These are phyloP conservation scores for Protostelium mycophagum DNA, from an alignment of 78 protist genomes.

Conservation along the genomic window DNA sequence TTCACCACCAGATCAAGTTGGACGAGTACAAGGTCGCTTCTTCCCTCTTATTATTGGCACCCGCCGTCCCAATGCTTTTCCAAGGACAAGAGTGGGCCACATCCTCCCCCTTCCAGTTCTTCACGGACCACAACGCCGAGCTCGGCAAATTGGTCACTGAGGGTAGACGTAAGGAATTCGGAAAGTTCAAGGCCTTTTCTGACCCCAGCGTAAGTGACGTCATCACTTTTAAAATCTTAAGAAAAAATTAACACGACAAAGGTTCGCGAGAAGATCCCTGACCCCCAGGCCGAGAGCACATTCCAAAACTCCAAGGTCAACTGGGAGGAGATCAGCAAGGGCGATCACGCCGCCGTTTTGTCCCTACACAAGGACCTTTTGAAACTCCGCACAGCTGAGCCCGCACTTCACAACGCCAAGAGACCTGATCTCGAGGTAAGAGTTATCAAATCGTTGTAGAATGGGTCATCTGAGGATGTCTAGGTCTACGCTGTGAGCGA, in stretches of 20 bases:
- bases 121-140: neutral
- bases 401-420: neutral
- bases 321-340: neutral
- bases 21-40: neutral
- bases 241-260: neutral
- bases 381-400: neutral
- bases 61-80: neutral
- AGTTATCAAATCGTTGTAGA: neutral
- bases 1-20: neutral
- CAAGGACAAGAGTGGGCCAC: constrained; percentile 2
- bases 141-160: neutral
- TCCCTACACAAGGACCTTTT: neutral
- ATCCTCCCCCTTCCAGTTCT: neutral
- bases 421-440: neutral
- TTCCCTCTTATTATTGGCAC: neutral
- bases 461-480: neutral
- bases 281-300: neutral
- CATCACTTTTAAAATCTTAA: no score
- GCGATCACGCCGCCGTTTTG: neutral
- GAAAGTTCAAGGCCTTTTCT: neutral
- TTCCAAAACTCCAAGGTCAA: neutral
- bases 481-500: neutral
- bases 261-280: neutral
- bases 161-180: neutral
- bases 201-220: neutral